A percentile compares a stretch with the other conserved stretches of the same genome.
Conservation (phyloP, 2,329 filamentous ascomycete genomes). For the Sporothrix brasiliensis region DNA sequence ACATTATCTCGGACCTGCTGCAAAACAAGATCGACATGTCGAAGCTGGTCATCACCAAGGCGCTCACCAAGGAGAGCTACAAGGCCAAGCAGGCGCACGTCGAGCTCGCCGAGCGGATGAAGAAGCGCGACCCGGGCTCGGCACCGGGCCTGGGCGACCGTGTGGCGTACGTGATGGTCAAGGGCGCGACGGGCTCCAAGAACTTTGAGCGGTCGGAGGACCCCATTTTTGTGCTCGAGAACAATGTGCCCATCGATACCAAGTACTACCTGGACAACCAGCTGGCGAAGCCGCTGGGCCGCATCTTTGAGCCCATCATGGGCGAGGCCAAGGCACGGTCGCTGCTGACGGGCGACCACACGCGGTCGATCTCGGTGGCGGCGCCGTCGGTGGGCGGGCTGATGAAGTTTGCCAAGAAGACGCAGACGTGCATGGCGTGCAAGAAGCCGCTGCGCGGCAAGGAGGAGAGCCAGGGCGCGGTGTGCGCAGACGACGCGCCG, state of each 20-base stretch:
- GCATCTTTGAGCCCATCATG: constrained; percentile 97
- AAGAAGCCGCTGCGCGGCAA: constrained; percentile 89
- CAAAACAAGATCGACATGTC: constrained; percentile 99
- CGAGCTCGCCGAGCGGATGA: constrained; percentile 93
- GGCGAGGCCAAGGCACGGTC: constrained; percentile 81
- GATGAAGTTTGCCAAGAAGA: constrained; percentile 99
- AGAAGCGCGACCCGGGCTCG: constrained; percentile 92
- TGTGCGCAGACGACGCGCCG: constrained; percentile 82
- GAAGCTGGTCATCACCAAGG: constrained; percentile 98
- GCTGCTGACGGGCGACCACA: constrained; percentile 89
- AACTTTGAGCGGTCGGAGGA: constrained; percentile 98
- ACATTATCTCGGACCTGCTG: constrained; percentile 89
- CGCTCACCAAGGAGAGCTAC: constrained; percentile 87
- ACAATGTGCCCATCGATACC: constrained; percentile 97
- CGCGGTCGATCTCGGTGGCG: constrained; percentile 88
- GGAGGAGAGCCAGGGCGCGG: constrained; percentile 73
- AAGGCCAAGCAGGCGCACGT: constrained; percentile 93
- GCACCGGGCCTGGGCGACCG: constrained; percentile 91
- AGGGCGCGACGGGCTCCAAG: constrained; percentile 83
- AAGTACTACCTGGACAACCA: constrained; percentile 99
- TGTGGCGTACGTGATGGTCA: constrained; percentile 97
- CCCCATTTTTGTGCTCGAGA: constrained; percentile 93
- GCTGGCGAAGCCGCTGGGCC: constrained; percentile 86
- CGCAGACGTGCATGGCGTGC: constrained; percentile 97
- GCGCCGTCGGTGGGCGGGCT: constrained; percentile 88